A percentile compares a stretch with the other conserved stretches of the same genome.
Evolutionary conservation across 169 alveolate species (phyloP).

Genomic region (Ophryocystis elektroscirrha): DNA sequence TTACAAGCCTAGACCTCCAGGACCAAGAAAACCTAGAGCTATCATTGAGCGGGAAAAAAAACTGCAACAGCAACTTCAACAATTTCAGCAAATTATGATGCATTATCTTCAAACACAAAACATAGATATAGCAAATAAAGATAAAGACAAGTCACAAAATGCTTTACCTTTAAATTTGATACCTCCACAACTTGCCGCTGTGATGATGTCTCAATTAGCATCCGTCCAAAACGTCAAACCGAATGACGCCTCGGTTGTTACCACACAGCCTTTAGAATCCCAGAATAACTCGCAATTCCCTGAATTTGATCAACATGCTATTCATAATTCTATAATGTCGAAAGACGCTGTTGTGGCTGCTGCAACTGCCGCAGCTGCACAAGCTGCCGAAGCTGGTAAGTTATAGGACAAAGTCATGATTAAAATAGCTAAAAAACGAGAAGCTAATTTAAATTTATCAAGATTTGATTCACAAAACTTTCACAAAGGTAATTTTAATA

Average conservation of each 20-base stretch:
- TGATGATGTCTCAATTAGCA: constrained; percentile 11
- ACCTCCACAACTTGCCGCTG: constrained; percentile 18
- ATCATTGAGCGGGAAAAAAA: constrained; percentile 36
- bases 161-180: constrained; percentile 6
- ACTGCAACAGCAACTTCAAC: constrained; percentile 28
- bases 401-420: neutral
- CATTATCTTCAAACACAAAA: constrained; percentile 24
- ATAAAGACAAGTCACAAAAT: constrained; percentile 6
- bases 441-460: neutral
- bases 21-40: constrained; percentile 46
- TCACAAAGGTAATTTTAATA: too few species aligned
- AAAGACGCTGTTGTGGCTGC: constrained; percentile 7
- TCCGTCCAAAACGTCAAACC: too few species aligned
- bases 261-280: constrained; percentile 9
- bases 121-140: constrained; percentile 11
- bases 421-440: neutral
- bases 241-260: constrained; percentile 11
- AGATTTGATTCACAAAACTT: too few species aligned
- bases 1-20: constrained; percentile 32
- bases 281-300: constrained; percentile 1
- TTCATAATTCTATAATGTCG: neutral
- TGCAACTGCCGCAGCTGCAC: neutral
- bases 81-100: constrained; percentile 31
- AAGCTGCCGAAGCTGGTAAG: neutral
- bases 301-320: neutral